Evolutionary conservation across 1,284 basidiomycete genomes (phyloP).

Genomic region (Ceraceosorus bombacis): DNA sequence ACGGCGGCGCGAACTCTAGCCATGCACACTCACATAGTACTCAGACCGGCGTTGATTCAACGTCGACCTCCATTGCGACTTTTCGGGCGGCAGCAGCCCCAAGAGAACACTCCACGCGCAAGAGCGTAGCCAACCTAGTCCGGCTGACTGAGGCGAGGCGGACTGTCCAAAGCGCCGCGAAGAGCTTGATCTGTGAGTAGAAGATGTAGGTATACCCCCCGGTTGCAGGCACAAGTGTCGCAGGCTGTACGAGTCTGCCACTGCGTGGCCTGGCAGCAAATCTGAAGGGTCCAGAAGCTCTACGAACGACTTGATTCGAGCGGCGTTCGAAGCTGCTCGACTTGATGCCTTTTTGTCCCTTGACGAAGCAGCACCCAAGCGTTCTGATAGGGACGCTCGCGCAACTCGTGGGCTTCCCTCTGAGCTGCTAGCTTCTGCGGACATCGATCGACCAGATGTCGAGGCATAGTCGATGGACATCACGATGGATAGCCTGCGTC

Average conservation of each 20-base stretch:
- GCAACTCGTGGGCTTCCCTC: too few species aligned
- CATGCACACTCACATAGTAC: conserved; percentile 23
- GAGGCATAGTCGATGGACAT: too few species aligned
- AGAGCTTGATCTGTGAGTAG: conserved; percentile 3
- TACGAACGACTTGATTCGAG: conserved; percentile 7
- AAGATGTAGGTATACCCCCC: conserved; percentile 11
- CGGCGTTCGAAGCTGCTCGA: too few species aligned
- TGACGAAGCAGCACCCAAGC: too few species aligned
- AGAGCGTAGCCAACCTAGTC: conserved; percentile 34
- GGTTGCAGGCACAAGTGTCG: conserved; percentile 26
- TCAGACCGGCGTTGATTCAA: conserved; percentile 30
- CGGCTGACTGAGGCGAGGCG: not conserved
- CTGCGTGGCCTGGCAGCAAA: conserved; percentile 33
- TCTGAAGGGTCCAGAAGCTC: conserved; percentile 33
- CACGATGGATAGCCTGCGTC: too few species aligned
- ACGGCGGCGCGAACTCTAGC: too few species aligned
- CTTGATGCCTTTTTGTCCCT: too few species aligned
- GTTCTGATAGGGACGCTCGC: too few species aligned
- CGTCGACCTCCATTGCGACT: conserved; percentile 32
- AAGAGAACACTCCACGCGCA: conserved; percentile 45
- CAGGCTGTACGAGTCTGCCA: conserved; percentile 35
- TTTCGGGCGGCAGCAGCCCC: conserved; percentile 38
- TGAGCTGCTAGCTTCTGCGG: too few species aligned
- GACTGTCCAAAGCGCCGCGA: not conserved
- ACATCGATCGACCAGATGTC: too few species aligned